Conservation (phyloP, 2,329 filamentous ascomycete genomes). For the Cercospora berteroae region DNA sequence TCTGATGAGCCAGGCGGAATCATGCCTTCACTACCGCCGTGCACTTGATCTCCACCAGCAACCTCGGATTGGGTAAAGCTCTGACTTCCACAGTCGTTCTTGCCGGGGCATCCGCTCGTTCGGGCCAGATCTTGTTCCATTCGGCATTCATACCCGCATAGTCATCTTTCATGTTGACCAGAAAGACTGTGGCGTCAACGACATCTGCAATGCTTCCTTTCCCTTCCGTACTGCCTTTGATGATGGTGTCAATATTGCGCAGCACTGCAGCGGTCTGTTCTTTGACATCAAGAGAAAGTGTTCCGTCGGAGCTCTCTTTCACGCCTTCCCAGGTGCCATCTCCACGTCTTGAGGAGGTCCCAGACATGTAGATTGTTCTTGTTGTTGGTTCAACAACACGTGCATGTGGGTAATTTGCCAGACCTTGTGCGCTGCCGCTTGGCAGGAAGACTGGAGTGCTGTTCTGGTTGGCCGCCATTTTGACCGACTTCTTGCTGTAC, state of each 20-base stretch:
- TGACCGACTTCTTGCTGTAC: not conserved
- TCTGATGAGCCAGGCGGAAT: not conserved
- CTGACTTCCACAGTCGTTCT: slow-evolving; percentile 26
- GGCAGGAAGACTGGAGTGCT: slow-evolving; percentile 14
- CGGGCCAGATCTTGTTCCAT: slow-evolving; percentile 47
- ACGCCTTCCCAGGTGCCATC: slow-evolving; percentile 22
- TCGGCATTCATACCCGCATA: slow-evolving; percentile 49
- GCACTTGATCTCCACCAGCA: slow-evolving; percentile 18
- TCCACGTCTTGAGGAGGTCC: slow-evolving; percentile 19
- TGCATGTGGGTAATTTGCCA: slow-evolving; percentile 21
- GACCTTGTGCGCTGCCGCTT: slow-evolving; percentile 18
- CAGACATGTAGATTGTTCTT: slow-evolving; percentile 22
- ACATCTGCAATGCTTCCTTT: slow-evolving; percentile 20
- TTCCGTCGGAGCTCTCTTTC: slow-evolving; percentile 9
- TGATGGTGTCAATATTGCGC: slow-evolving; percentile 20
- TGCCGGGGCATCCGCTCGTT: slow-evolving; percentile 41
- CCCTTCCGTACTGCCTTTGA: slow-evolving; percentile 16
- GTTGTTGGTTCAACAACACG: slow-evolving; percentile 9
- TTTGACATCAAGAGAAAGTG: slow-evolving; percentile 12
- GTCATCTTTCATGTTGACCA: slow-evolving; percentile 44
- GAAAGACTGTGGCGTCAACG: slow-evolving; percentile 40
- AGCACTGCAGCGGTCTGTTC: slow-evolving; percentile 22
- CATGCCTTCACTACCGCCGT: slow-evolving; percentile 13
- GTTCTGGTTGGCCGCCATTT: slow-evolving; percentile 9
- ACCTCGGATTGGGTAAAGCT: slow-evolving; percentile 14